Base-by-base conservation (phyloP, 306 rosid species). In the Lathyrus tuberosus region DNA sequence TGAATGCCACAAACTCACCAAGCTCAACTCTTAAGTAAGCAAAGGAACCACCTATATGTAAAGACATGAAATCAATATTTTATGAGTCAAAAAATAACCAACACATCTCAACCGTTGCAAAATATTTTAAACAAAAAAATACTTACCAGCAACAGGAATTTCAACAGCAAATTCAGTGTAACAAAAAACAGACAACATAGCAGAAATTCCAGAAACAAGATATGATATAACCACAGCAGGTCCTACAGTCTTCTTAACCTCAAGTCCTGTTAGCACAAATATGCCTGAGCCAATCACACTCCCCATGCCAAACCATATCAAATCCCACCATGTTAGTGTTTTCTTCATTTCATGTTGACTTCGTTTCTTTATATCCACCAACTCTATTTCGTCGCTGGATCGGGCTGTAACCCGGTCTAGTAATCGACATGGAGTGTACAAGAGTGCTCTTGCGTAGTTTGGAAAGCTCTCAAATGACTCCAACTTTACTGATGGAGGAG, bases 21-120 rank as follows among this genome's bases (percentile, higher is more conserved):
- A 91, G 91, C 76, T 91, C 94, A 26, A 91, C 94, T 43, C 97
- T 81, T 1, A 91, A 42, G 73, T 92, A 92, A 2, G 97, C 96
- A 58, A 92, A 92, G 10, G 97, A 92, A 11, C 97, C 97, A 28
- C 96, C 97, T 86, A 44, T 17, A 6, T 7, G 5, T 8, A n/a
- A 67, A 15, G 1, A 6, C 38, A 64, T 51, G 11, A 52, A 18
- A 26, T 26, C 38, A 59, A 0, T 6, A 40, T 17, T 30, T 28
- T 43, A 10, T 56, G 20, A 17, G 35, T 26, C 30, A 26, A 14
- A 17, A 4, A 22, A 16, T 49, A 16, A 22, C 24, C 56, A 14
- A 48, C 26, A n/a, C 7, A 1, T 46, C n/a, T 47, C 18, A 47
- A 44, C 17, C 6, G 22, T 47, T 33, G 37, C 8, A 1, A 31